Evolutionary conservation across 2,329 filamentous ascomycete species (phyloP), one percentile per base, ranked within the genome.

Genomic region (Pleoardoris graminearum): DNA sequence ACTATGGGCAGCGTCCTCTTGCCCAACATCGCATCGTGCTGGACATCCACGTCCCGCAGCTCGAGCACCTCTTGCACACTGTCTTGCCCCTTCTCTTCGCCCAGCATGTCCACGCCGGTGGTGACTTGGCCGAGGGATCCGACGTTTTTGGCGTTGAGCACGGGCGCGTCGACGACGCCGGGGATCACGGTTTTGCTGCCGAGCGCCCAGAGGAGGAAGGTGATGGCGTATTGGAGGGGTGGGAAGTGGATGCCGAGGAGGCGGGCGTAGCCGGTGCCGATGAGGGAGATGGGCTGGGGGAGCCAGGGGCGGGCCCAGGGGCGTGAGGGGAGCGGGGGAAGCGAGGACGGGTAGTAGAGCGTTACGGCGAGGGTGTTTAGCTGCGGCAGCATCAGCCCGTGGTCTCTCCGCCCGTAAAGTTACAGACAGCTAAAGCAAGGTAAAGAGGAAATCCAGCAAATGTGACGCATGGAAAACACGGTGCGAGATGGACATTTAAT

Each of bases 321-420:
- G 50, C 63, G 65, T 22, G 67, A 58, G 37, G 66, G 41, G 1
- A 52, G 51, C 6, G 50, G 48, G 6, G 63, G 60, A 21, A 68
- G 38, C 5, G 65, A 67, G 1, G 76, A 70, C 1, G 77, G 77
- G 48, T 79, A 79, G 66, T 76, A 79, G 2, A 79, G 57, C 1
- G 76, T 76, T 55, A 78, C 72, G 3, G 78, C 69, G 4, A 79
- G 71, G 7, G 76, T 78, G 25, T 73, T 59, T n/a, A 79, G 62
- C 58, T 67, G 50, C 8, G 4, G 22, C 2, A 16, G n/a, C n/a
- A n/a, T n/a, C n/a, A n/a, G n/a, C n/a, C n/a, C n/a, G n/a, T n/a
- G n/a, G n/a, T n/a, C n/a, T n/a, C n/a, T n/a, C n/a, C n/a, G n/a
- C n/a, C n/a, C n/a, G n/a, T n/a, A n/a, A n/a, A n/a, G n/a, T n/a